Evolutionary conservation across 768 basidiomycete species (phyloP).

Genomic region (Lanmaoa pseudosensibilis): DNA sequence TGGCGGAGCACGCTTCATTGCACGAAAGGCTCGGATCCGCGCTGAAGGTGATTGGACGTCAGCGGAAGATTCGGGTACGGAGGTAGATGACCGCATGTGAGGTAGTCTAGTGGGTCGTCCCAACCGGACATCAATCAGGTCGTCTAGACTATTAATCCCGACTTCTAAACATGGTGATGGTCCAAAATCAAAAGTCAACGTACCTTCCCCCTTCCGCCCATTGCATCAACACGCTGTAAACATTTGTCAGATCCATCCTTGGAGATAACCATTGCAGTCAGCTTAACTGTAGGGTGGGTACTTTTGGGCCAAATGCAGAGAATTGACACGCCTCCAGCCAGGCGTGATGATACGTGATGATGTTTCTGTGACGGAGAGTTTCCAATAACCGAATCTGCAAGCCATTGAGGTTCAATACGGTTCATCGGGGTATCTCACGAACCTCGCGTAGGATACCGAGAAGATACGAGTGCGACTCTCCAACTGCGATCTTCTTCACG

Average conservation of each 20-base stretch:
- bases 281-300: slow-evolving; percentile 84
- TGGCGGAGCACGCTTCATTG: slow-evolving; percentile 62
- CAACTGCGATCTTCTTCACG: slow-evolving; percentile 95
- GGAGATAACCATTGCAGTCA: neutral
- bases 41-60: slow-evolving; percentile 61
- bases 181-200: neutral
- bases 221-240: slow-evolving; percentile 78
- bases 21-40: slow-evolving; percentile 74
- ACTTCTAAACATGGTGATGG: neutral
- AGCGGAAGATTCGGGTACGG: slow-evolving; percentile 24
- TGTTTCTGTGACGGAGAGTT: slow-evolving; percentile 85
- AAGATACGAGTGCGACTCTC: slow-evolving; percentile 84
- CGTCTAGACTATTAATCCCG: slow-evolving; percentile 57
- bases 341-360: slow-evolving; percentile 93
- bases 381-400: slow-evolving; percentile 79
- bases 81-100: slow-evolving; percentile 39
- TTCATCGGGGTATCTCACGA: slow-evolving; percentile 5
- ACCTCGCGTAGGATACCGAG: slow-evolving; percentile 80
- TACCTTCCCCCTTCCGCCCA: slow-evolving; percentile 87
- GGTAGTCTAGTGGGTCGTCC: slow-evolving; percentile 52
- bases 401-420: neutral
- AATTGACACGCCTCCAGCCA: slow-evolving; percentile 89
- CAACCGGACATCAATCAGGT: slow-evolving; percentile 78
- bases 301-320: slow-evolving; percentile 83
- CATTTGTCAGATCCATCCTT: neutral